These are phyloP conservation scores for Senna siamea DNA, from an alignment of 306 rosid genomes.

Conservation along the genomic window DNA sequence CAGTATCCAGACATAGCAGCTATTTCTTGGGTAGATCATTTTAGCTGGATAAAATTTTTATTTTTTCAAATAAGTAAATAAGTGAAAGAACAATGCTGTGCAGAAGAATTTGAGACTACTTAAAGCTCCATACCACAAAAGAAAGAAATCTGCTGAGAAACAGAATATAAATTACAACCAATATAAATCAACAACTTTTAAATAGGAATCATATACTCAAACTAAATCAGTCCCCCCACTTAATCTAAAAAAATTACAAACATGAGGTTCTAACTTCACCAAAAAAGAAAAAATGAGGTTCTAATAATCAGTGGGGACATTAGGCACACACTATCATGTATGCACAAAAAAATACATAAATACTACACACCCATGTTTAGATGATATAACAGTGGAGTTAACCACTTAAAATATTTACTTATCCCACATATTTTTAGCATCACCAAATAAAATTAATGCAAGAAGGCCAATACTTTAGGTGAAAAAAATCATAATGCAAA, in stretches of 20 bases:
- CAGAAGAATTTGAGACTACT: not conserved
- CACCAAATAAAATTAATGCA: not conserved
- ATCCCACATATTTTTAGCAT: not conserved
- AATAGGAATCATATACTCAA: not conserved
- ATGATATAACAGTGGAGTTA: not conserved
- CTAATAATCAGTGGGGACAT: not conserved
- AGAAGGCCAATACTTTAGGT: not conserved
- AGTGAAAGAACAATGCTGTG: not conserved
- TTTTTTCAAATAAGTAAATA: not conserved
- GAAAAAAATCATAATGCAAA: no score
- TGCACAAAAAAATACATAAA: not conserved
- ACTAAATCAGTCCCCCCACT: not conserved
- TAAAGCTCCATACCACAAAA: not conserved
- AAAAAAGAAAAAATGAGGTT: not conserved
- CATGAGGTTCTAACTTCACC: not conserved
- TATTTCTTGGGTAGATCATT: not conserved
- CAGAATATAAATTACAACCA: not conserved
- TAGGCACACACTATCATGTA: not conserved
- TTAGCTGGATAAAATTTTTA: not conserved
- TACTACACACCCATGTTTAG: not conserved
- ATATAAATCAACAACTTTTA: not conserved
- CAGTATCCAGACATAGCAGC: not conserved
- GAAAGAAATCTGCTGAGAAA: not conserved
- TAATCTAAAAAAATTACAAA: not conserved
- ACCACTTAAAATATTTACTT: not conserved